These are phyloP conservation scores for Trichocomaceae sp. DNA, from an alignment of 2,329 filamentous ascomycete genomes.

Conservation along the genomic window DNA sequence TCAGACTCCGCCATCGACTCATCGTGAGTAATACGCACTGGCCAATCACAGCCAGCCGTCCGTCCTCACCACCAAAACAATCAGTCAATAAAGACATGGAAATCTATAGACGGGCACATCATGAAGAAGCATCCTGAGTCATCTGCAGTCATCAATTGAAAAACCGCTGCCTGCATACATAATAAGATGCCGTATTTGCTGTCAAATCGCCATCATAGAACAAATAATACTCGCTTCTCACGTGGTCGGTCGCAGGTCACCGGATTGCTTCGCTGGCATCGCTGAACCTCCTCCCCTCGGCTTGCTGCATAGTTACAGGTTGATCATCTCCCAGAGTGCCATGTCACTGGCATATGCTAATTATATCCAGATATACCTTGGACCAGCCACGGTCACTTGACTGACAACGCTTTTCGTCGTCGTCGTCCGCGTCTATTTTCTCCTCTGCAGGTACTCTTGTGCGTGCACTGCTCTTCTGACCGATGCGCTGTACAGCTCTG, in stretches of 20 bases:
- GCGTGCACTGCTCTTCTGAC: slow-evolving; percentile 3
- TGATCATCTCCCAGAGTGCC: neutral
- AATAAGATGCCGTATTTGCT: neutral
- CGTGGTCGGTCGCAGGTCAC: slow-evolving; percentile 2
- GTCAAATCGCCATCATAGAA: neutral
- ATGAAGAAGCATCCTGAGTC: slow-evolving; percentile 6
- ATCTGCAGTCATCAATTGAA: slow-evolving; percentile 1
- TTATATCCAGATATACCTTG: slow-evolving; percentile 3
- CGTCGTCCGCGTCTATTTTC: slow-evolving; percentile 5
- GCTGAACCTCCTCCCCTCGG: neutral
- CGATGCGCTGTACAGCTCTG: slow-evolving; percentile 8
- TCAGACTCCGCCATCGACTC: slow-evolving; percentile 5
- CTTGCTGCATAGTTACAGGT: neutral
- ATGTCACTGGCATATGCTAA: slow-evolving; percentile 2
- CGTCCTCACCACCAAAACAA: neutral
- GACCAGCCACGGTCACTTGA: slow-evolving; percentile 7
- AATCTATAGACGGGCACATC: neutral
- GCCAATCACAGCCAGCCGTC: neutral
- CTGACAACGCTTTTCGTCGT: slow-evolving; percentile 1
- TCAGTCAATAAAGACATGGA: neutral
- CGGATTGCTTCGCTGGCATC: slow-evolving; percentile 14
- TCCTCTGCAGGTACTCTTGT: slow-evolving; percentile 3
- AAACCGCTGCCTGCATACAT: neutral
- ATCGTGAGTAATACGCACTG: slow-evolving; percentile 9
- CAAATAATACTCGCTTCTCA: neutral